A percentile compares a stretch with the other conserved stretches of the same genome.
These are phyloP conservation scores for Hyaloperonospora brassicae DNA, from an alignment of 352 stramenopile species.

Conservation along the genomic window DNA sequence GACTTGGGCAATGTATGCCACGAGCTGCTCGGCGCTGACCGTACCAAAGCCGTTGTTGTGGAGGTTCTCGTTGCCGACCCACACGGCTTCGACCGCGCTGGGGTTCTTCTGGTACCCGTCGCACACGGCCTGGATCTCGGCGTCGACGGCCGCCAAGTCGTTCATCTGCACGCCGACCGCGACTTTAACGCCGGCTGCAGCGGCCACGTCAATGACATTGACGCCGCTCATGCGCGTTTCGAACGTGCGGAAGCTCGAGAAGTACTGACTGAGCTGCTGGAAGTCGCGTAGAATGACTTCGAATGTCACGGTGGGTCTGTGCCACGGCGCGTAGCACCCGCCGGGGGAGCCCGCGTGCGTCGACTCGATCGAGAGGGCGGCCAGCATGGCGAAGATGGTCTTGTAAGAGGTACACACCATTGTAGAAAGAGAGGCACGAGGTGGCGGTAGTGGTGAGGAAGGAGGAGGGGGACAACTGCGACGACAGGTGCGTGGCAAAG, in stretches of 20 bases:
- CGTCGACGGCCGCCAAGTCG: slow-evolving; percentile 29
- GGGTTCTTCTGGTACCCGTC: slow-evolving; percentile 34
- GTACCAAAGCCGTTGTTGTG: slow-evolving; percentile 41
- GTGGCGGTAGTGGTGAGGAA: too few species aligned
- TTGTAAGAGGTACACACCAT: slow-evolving; percentile 38
- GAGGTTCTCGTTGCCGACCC: slow-evolving; percentile 72
- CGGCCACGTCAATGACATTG: slow-evolving; percentile 45
- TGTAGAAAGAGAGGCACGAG: too few species aligned
- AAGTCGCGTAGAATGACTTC: slow-evolving; percentile 32
- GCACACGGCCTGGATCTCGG: slow-evolving; percentile 55
- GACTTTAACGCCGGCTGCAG: slow-evolving; percentile 38
- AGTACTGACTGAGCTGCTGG: slow-evolving; percentile 32
- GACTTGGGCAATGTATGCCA: slow-evolving; percentile 47
- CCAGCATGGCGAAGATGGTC: slow-evolving; percentile 29
- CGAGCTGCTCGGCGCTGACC: slow-evolving; percentile 29
- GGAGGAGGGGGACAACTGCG: too few species aligned
- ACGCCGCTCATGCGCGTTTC: slow-evolving; percentile 43
- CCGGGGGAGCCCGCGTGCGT: slow-evolving; percentile 16
- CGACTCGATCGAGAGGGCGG: slow-evolving; percentile 12
- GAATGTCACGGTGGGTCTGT: slow-evolving; percentile 29
- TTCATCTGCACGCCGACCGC: slow-evolving; percentile 56
- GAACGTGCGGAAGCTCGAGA: slow-evolving; percentile 61
- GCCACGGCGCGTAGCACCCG: slow-evolving; percentile 60
- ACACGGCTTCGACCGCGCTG: slow-evolving; percentile 40
- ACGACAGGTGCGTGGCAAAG: too few species aligned